Evolutionary conservation across 768 basidiomycete genomes (phyloP).

Genomic region (Phlebiopsis gigantea): DNA sequence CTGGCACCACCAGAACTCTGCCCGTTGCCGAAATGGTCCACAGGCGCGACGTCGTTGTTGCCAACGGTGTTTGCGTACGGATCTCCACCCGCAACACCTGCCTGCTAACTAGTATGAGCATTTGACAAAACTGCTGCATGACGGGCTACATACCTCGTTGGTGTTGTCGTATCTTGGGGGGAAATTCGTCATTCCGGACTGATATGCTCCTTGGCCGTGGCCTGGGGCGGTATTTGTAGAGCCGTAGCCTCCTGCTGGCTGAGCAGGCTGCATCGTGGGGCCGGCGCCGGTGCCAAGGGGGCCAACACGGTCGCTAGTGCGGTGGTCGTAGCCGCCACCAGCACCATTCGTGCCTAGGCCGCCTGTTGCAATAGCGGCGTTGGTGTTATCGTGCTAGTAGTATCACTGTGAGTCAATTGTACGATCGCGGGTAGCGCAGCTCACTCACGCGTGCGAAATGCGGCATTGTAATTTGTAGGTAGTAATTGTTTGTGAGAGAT

Average conservation of each 20-base stretch:
- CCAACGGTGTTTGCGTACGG: constrained; percentile 13
- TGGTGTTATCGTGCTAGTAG: neutral
- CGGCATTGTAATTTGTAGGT: neutral
- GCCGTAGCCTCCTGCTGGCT: constrained; percentile 1
- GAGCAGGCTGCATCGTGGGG: constrained; percentile 5
- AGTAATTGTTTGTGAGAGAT: neutral
- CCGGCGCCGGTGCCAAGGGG: constrained; percentile 6
- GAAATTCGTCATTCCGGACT: constrained; percentile 6
- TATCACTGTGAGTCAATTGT: too few relatives aligned
- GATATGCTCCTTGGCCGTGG: constrained; percentile 3
- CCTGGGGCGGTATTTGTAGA: too few relatives aligned
- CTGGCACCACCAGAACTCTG: constrained; percentile 25
- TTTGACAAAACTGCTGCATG: too few relatives aligned
- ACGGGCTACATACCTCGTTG: neutral
- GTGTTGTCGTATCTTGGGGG: neutral
- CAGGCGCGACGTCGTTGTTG: constrained; percentile 18
- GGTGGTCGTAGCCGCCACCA: neutral
- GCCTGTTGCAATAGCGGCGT: neutral
- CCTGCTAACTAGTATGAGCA: neutral
- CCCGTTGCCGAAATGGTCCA: constrained; percentile 15
- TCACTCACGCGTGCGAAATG: constrained; percentile 7
- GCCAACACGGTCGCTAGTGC: neutral
- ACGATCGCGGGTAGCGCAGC: too few relatives aligned
- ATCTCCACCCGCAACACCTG: neutral
- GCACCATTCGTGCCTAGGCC: neutral